Evolutionary conservation across 2,329 filamentous ascomycete genomes (phyloP).

Genomic region (Colletotrichum horii): DNA sequence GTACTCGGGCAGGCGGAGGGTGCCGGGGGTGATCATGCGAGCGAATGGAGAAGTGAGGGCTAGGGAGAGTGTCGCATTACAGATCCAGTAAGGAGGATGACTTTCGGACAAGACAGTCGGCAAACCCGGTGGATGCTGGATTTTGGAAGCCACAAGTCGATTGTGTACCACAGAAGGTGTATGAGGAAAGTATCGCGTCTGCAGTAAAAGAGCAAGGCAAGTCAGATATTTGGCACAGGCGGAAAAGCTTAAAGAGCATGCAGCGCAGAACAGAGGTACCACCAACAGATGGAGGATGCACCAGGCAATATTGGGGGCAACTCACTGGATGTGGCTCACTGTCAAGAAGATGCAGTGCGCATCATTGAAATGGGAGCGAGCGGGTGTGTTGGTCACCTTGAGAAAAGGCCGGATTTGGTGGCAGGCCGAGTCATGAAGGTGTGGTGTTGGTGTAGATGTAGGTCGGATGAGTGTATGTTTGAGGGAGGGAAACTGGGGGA

Average conservation of each 20-base stretch:
- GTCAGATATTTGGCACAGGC: conserved; percentile 13
- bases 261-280: background rate
- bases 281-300: background rate
- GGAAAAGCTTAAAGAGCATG: background rate
- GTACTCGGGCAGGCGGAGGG: background rate
- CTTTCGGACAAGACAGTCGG: background rate
- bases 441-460: background rate
- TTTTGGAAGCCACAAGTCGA: background rate
- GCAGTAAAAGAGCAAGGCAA: background rate
- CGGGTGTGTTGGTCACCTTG: background rate
- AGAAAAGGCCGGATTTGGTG: background rate
- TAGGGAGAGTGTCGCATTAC: conserved; percentile 15
- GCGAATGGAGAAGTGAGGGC: background rate
- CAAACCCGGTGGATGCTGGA: background rate
- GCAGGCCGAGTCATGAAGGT: conserved; percentile 9
- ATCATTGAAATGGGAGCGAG: background rate
- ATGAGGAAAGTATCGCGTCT: background rate
- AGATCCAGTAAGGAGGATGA: background rate
- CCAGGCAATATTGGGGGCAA: background rate
- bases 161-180: background rate
- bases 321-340: background rate
- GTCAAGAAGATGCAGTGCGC: background rate
- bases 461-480: background rate
- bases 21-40: conserved; percentile 7
- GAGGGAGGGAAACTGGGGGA: conserved; percentile 13